These are phyloP conservation scores for Pseudogymnoascus sp. DNA, from an alignment of 2,329 filamentous ascomycete genomes.

Conservation along the genomic window DNA sequence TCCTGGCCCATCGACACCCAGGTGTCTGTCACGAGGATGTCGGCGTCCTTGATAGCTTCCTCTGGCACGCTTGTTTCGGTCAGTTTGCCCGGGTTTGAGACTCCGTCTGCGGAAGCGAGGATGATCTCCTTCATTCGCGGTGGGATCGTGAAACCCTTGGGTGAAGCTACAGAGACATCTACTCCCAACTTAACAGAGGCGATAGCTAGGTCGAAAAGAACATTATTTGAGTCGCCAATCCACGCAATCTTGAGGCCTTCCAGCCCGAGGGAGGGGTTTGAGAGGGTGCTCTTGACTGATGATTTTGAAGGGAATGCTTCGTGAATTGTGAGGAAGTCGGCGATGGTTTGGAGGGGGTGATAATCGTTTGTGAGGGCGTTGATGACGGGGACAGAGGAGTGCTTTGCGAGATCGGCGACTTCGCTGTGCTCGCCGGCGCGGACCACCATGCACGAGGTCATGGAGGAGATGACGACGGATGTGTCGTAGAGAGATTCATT, in stretches of 20 bases:
- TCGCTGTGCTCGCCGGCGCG: slow-evolving; percentile 73
- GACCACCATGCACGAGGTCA: slow-evolving; percentile 77
- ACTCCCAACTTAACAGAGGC: slow-evolving; percentile 81
- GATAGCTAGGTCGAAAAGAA: slow-evolving; percentile 87
- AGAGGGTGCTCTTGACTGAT: slow-evolving; percentile 19
- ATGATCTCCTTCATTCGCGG: slow-evolving; percentile 67
- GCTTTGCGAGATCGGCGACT: slow-evolving; percentile 59
- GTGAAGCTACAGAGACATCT: slow-evolving; percentile 79
- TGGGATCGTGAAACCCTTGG: slow-evolving; percentile 76
- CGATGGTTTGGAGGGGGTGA: slow-evolving; percentile 89
- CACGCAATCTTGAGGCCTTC: slow-evolving; percentile 87
- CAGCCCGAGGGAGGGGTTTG: slow-evolving; percentile 48
- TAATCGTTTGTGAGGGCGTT: slow-evolving; percentile 85
- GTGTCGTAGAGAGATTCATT: slow-evolving; percentile 96
- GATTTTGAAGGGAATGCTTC: slow-evolving; percentile 58
- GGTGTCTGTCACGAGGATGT: slow-evolving; percentile 91
- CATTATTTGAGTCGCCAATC: slow-evolving; percentile 96
- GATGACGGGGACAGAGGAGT: slow-evolving; percentile 73
- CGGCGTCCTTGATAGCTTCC: slow-evolving; percentile 73
- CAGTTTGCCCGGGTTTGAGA: slow-evolving; percentile 56
- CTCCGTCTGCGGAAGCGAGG: slow-evolving; percentile 48
- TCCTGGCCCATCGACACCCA: slow-evolving; percentile 99
- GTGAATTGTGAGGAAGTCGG: slow-evolving; percentile 85
- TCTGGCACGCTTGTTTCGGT: slow-evolving; percentile 72
- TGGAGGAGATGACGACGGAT: slow-evolving; percentile 84